Percentiles rank a stretch among this genome's conserved stretches.
These are phyloP conservation scores for Trametes cubensis DNA, from an alignment of 768 basidiomycete genomes.

Conservation along the genomic window DNA sequence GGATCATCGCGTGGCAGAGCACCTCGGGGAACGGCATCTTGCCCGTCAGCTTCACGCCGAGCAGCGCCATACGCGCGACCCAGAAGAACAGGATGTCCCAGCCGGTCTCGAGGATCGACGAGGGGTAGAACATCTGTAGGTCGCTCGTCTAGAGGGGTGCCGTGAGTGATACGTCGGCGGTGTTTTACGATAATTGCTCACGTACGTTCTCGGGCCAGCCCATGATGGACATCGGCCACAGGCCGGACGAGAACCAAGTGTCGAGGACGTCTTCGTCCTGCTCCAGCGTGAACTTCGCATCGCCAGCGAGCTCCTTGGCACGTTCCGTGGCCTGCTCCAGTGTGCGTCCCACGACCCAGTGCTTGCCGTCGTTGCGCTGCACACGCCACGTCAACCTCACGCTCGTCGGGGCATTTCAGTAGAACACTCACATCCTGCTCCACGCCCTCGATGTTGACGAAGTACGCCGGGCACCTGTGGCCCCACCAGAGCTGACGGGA, in stretches of 20 bases:
- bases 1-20: conserved; percentile 97
- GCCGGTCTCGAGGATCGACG: conserved; percentile 92
- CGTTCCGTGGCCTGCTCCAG: conserved; percentile 76
- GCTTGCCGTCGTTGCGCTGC: conserved; percentile 67
- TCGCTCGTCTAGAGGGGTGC: conserved; percentile 63
- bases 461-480: conserved; percentile 93
- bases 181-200: neutral
- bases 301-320: conserved; percentile 69
- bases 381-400: conserved; percentile 1
- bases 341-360: conserved; percentile 91
- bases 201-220: conserved; percentile 94
- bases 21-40: conserved; percentile 95
- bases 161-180: neutral
- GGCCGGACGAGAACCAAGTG: conserved; percentile 97
- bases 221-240: conserved; percentile 98
- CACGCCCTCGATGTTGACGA: conserved; percentile 80
- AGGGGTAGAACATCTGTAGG: conserved; percentile 80
- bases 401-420: no score
- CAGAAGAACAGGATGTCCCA: conserved; percentile 99
- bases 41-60: conserved; percentile 87
- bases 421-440: conserved; percentile 58
- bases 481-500: conserved; percentile 99
- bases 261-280: conserved; percentile 98
- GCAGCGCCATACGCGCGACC: conserved; percentile 98
- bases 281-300: conserved; percentile 67